phyloP scores from a whole-genome alignment of 345 rosid genomes.

The Eucalyptus globulus region DNA sequence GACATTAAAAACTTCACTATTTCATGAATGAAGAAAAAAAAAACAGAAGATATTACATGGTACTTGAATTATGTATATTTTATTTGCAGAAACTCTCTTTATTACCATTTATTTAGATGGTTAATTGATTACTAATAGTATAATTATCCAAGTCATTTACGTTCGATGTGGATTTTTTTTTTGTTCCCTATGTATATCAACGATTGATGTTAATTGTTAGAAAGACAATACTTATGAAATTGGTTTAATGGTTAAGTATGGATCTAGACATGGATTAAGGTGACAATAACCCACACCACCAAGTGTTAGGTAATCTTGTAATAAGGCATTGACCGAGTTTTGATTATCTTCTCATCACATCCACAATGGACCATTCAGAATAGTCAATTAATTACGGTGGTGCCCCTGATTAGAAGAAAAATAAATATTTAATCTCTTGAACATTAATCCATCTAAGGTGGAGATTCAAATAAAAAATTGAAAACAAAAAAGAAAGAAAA shows the following conservation, averaged over 20 bases:
- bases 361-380: background rate
- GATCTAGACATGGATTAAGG: background rate
- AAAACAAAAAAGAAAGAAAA: background rate
- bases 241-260: background rate
- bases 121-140: background rate
- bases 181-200: background rate
- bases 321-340: background rate
- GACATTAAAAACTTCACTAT: background rate
- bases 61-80: background rate
- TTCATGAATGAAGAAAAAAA: background rate
- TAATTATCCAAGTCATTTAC: background rate
- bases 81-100: background rate
- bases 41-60: background rate
- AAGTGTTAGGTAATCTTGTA: too few species aligned
- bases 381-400: background rate
- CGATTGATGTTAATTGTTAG: background rate
- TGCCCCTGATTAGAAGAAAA: background rate
- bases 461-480: background rate
- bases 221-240: background rate
- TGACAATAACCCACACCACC: too few species aligned
- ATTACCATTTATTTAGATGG: background rate
- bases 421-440: background rate
- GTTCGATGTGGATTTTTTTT: background rate
- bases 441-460: background rate
- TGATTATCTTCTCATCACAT: too few species aligned